These are phyloP conservation scores for Chlamydomonas reinhardtii DNA, from an alignment of 163 green algal species.

Conservation along the genomic window DNA sequence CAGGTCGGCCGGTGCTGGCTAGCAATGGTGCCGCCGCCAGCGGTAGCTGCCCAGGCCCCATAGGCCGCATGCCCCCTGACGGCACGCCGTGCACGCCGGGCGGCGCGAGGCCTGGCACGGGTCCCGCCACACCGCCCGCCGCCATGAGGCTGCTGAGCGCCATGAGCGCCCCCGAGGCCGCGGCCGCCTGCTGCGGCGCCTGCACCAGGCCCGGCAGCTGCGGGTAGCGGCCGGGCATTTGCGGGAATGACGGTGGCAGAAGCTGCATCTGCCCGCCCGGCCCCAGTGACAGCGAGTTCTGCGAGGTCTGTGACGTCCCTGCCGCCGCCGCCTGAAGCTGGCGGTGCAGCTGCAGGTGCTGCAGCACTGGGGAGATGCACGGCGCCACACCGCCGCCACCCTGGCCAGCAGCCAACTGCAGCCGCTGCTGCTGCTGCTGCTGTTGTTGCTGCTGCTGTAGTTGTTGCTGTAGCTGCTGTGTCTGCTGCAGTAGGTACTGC, in stretches of 20 bases:
- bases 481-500: slow-evolving; percentile 9
- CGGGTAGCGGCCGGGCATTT: no score
- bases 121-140: no score
- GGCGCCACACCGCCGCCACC: no score
- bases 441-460: not conserved
- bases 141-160: not conserved
- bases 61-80: no score
- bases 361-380: not conserved
- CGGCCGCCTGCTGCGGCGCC: not conserved
- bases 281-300: no score
- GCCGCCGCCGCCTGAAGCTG: not conserved
- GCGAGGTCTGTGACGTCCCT: no score
- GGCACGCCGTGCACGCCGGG: no score
- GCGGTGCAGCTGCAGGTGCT: not conserved
- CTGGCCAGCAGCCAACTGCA: no score
- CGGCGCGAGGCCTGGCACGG: no score
- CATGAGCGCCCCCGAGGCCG: no score
- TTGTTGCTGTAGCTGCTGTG: slow-evolving; percentile 14
- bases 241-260: no score
- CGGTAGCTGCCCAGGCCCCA: not conserved
- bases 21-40: not conserved
- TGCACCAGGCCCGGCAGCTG: not conserved
- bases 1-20: not conserved
- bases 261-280: no score
- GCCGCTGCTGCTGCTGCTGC: not conserved